Conservation (phyloP, 2,329 filamentous ascomycete species). For the Xylariaceae sp. region DNA sequence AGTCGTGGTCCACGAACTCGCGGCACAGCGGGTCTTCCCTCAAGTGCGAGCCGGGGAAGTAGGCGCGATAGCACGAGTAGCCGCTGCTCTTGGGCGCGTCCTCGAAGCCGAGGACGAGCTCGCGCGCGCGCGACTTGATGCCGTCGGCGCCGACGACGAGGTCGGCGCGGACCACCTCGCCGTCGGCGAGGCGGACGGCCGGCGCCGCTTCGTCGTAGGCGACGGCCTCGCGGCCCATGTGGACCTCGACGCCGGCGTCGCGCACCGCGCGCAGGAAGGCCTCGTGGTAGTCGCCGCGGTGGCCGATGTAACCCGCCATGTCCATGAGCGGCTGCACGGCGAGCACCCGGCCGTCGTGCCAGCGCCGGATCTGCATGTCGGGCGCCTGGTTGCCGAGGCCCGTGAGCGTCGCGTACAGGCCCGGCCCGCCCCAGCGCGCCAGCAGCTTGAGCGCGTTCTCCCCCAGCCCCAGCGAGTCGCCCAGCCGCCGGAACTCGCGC, state of each 20-base stretch:
- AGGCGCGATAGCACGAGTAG: constrained; percentile 46
- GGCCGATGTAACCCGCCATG: constrained; percentile 40
- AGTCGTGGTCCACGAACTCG: constrained; percentile 34
- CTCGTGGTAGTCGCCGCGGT: constrained; percentile 36
- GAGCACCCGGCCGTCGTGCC: constrained; percentile 38
- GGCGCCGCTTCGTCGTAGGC: constrained; percentile 29
- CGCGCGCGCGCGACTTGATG: constrained; percentile 39
- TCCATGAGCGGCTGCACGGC: constrained; percentile 41
- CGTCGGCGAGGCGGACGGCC: constrained; percentile 26
- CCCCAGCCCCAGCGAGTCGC: constrained; percentile 38
- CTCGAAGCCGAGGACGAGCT: constrained; percentile 42
- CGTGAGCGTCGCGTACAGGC: constrained; percentile 28
- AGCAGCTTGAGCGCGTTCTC: constrained; percentile 40
- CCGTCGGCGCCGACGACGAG: constrained; percentile 45
- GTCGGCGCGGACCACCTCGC: constrained; percentile 33
- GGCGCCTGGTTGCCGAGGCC: constrained; percentile 39
- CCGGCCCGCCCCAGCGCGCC: constrained; percentile 33
- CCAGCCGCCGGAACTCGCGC: constrained; percentile 33
- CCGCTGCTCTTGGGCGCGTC: constrained; percentile 45
- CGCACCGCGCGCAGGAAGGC: constrained; percentile 31
- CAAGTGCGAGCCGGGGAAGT: constrained; percentile 30
- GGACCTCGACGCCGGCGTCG: constrained; percentile 31
- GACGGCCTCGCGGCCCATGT: constrained; percentile 31
- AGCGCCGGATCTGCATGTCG: constrained; percentile 40
- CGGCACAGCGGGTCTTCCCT: constrained; percentile 27